Evolutionary conservation across 306 rosid species (phyloP), one percentile per base, ranked within the genome.

Genomic region (Rubus parviflorus): DNA sequence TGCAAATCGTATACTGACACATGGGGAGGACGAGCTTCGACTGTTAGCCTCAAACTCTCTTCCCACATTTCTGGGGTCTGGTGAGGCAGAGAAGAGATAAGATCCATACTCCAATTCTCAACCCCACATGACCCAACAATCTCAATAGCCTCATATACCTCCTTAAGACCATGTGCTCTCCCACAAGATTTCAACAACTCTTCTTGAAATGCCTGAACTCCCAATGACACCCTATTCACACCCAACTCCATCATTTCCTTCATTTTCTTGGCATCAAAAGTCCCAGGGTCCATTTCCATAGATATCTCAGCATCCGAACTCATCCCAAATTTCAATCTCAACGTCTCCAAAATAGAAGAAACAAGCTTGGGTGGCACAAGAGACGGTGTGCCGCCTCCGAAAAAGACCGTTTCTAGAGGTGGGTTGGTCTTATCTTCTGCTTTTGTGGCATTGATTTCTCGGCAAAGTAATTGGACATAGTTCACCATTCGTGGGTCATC

Each of bases 241-340:
- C 95, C 99, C 88, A 92, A 75, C 81, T 30, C 56, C 84, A 88
- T 53, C 87, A 89, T 63, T 60, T 58, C 86, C 74, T 68, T 68
- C 91, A 92, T 86, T 74, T 90, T 92, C 82, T 74, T 75, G 19
- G 73, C 87, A 83, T 92, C 90, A 72, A 95, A 95, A 13, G 98
- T 95, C 73, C 97, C 99, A 1, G 97, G 97, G 82, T 95, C 97
- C 99, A 95, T 90, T 65, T 95, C 97, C 90, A 95, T 92, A 3
- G 99, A 95, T 58, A 90, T 83, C 81, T 95, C 97, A 49, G 87
- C 88, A 82, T 74, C 79, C 80, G 70, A 82, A 51, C 76, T 70
- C 88, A 95, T 37, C 74, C 94, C 97, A 40, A 92, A 90, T 67
- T 88, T 90, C 48, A 5, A 38, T 49, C 77, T 72, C 87, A 95